A percentile compares a stretch with the other conserved stretches of the same genome.
phyloP scores from a whole-genome alignment of 495 filamentous ascomycete species.

The Aspergillus affinis region DNA sequence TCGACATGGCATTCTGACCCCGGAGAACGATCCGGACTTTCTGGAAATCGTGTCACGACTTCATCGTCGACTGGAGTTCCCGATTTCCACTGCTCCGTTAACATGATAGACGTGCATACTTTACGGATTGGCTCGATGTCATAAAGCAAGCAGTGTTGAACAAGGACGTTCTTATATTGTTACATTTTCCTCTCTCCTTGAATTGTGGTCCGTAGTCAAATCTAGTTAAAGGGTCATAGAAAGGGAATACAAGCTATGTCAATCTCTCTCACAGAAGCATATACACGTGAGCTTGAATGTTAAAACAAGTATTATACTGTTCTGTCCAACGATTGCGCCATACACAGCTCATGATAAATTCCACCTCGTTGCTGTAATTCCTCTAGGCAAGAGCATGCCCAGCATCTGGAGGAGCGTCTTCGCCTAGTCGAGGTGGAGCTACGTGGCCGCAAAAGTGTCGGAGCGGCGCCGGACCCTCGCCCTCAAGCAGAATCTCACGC shows the following conservation, averaged over 20 bases:
- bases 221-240: no score
- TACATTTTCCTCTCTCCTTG: no score
- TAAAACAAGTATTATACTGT: not conserved
- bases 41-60: conserved; percentile 48
- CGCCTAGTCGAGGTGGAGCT: not conserved
- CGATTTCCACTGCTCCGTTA: not conserved
- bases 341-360: conserved; percentile 53
- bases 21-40: conserved; percentile 50
- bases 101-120: no score
- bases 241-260: no score
- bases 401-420: no score
- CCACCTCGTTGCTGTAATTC: conserved; percentile 56
- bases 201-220: no score
- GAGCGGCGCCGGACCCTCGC: not conserved
- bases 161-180: no score
- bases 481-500: conserved; percentile 3
- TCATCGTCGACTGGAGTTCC: conserved; percentile 31
- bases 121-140: no score
- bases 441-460: not conserved
- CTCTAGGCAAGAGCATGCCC: conserved; percentile 3
- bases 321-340: conserved; percentile 11
- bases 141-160: no score
- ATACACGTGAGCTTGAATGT: not conserved
- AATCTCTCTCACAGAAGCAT: not conserved
- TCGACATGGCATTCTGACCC: conserved; percentile 50